Evolutionary conservation across 1,139 yeast genomes (phyloP), one percentile per base, ranked within the genome.

Genomic region (Zygoascus sp.): DNA sequence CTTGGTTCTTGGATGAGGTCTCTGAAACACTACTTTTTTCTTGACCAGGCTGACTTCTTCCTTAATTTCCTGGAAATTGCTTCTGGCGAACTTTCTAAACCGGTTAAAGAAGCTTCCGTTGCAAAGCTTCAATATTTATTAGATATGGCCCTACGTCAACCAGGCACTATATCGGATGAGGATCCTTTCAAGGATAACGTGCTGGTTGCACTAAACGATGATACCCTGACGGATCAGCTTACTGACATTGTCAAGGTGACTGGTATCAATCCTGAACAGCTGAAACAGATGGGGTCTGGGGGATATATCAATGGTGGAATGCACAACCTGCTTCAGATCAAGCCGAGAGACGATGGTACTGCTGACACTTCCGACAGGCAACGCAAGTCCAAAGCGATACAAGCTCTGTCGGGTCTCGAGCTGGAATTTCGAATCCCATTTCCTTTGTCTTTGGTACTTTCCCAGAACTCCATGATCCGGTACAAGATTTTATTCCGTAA

Each of bases 401-500:
- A 66, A 34, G 76, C 80, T 11, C 69, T 78, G 6, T 77, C 82
- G 57, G 78, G 78, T 38, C 63, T 89, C 11, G 84, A 81, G 54
- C 69, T 89, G 37, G 85, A 86, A 46, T 63, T 87, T 30, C 70
- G 75, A 22, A 70, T 90, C 17, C 96, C 97, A 5, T 94, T 88
- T 60, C 99, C 99, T 0, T 66, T 89, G 42, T 88, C 89, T 54
- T 70, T 90, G 34, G 72, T 92, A 0, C 67, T 89, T 2, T 80
- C 85, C 21, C 77, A 82, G 50, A 83, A 87, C 38, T 79, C 83
- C 25, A 72, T 88, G 28, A 75, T 81, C 43, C 89, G 94, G 51
- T 89, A 84, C 59, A 96, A 90, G 62, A 70, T 88, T 27, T 68
- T 89, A 48, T 88, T 86, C 58, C 79, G 96, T 54, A 81, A 86